A percentile compares a stretch with the other conserved stretches of the same genome.
These are phyloP conservation scores for Globisporangium mamillatum DNA, from an alignment of 352 stramenopile species.

Conservation along the genomic window DNA sequence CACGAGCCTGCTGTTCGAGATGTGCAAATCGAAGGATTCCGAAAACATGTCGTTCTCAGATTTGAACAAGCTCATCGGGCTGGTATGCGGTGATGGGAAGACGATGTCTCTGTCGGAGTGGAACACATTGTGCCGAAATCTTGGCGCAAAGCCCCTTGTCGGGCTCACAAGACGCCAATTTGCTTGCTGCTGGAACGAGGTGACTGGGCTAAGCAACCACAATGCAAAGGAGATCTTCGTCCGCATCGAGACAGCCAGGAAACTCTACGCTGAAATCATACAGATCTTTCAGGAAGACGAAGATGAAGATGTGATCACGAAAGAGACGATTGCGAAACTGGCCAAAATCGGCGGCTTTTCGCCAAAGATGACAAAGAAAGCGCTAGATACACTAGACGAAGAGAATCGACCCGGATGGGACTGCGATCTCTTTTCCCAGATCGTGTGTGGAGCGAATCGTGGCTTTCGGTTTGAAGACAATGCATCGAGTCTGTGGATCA, in stretches of 20 bases:
- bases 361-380: conserved; percentile 21
- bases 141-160: conserved; percentile 32
- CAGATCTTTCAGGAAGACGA: conserved; percentile 42
- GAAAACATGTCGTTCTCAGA: conserved; percentile 28
- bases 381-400: conserved; percentile 24
- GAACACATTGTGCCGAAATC: conserved; percentile 32
- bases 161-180: conserved; percentile 52
- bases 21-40: conserved; percentile 27
- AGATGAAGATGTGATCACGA: conserved; percentile 26
- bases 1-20: conserved; percentile 47
- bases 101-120: conserved; percentile 28
- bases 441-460: conserved; percentile 34
- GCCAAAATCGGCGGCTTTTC: conserved; percentile 34
- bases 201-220: conserved; percentile 35
- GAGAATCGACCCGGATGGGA: conserved; percentile 28
- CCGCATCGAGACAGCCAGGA: conserved; percentile 39
- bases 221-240: conserved; percentile 49
- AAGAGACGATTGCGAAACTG: conserved; percentile 35
- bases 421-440: conserved; percentile 34
- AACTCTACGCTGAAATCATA: conserved; percentile 41
- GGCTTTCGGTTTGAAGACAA: conserved; percentile 36
- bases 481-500: conserved; percentile 39
- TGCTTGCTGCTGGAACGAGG: conserved; percentile 49
- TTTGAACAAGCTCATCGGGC: conserved; percentile 36
- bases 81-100: conserved; percentile 35